Evolutionary conservation across 169 alveolate species (phyloP).

Genomic region (Neospora caninum): DNA sequence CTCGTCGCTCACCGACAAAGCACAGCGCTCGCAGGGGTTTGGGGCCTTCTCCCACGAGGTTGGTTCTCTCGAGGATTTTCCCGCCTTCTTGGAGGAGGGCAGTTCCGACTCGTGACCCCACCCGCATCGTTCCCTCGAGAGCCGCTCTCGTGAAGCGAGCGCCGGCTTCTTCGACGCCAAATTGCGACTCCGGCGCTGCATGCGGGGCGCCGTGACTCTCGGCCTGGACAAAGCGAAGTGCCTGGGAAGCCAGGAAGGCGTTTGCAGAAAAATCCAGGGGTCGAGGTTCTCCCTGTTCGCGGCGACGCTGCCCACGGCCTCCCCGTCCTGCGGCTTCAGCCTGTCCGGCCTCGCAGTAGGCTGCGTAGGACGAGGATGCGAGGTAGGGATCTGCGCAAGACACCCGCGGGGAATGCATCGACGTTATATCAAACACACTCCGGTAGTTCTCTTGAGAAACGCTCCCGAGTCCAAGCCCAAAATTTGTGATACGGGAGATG

Average conservation of each 20-base stretch:
- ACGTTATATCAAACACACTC: too few species aligned
- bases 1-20: slow-evolving; percentile 42
- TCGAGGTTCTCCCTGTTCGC: too few species aligned
- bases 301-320: too few species aligned
- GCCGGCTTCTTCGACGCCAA: background rate
- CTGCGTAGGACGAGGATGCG: too few species aligned
- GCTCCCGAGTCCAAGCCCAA: too few species aligned
- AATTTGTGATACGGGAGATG: too few species aligned
- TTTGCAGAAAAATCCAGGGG: background rate
- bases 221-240: background rate
- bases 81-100: background rate
- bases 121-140: background rate
- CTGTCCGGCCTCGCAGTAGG: too few species aligned
- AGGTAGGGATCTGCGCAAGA: too few species aligned
- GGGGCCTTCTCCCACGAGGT: slow-evolving; percentile 58
- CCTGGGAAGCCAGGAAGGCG: background rate
- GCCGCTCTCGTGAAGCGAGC: background rate
- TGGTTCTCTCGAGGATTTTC: background rate
- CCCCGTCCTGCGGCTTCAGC: too few species aligned
- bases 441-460: too few species aligned
- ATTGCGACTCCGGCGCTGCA: background rate
- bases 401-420: too few species aligned
- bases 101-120: background rate
- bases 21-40: slow-evolving; percentile 64
- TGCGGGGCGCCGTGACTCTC: background rate